phyloP scores from a whole-genome alignment of 129 eudicot genomes.

The Deinandra increscens region DNA sequence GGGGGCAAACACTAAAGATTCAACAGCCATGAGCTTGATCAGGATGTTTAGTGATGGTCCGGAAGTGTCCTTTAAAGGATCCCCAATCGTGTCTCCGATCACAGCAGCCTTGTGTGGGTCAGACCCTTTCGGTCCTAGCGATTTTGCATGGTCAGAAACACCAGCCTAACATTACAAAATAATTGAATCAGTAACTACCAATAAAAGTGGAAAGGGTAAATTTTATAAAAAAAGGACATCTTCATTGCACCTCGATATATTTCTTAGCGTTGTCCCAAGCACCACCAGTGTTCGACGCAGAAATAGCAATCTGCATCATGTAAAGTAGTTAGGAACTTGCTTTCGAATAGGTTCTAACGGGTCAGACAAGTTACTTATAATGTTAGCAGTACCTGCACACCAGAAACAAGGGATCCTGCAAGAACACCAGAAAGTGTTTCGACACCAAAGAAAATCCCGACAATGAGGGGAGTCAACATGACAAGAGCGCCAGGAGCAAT shows the following conservation, averaged over 20 bases:
- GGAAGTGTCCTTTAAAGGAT: slow-evolving; percentile 92
- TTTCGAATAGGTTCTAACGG: background rate
- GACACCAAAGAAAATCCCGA: slow-evolving; percentile 82
- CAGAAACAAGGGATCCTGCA: slow-evolving; percentile 87
- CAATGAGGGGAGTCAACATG: slow-evolving; percentile 91
- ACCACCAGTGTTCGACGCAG: slow-evolving; percentile 98
- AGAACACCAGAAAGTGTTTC: slow-evolving; percentile 93
- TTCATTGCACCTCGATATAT: slow-evolving; percentile 68
- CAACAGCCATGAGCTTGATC: slow-evolving; percentile 95
- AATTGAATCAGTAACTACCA: background rate
- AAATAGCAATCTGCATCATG: slow-evolving; percentile 74
- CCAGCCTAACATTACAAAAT: slow-evolving; percentile 59
- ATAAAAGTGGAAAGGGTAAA: background rate
- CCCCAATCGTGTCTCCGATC: slow-evolving; percentile 92
- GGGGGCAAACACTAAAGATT: slow-evolving; percentile 90
- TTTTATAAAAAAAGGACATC: background rate
- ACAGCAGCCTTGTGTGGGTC: slow-evolving; percentile 95
- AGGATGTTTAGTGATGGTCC: slow-evolving; percentile 92
- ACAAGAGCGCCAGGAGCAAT: slow-evolving; percentile 91
- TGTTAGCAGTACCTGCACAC: slow-evolving; percentile 69
- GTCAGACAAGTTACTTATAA: background rate
- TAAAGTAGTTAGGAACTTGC: slow-evolving; percentile 12
- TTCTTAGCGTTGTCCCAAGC: slow-evolving; percentile 98
- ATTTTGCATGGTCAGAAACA: slow-evolving; percentile 72
- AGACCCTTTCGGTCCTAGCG: slow-evolving; percentile 90